A percentile compares a stretch with the other conserved stretches of the same genome.
Evolutionary conservation across 495 filamentous ascomycete genomes (phyloP).

Genomic region (Lasiosphaeriaceae sp.): DNA sequence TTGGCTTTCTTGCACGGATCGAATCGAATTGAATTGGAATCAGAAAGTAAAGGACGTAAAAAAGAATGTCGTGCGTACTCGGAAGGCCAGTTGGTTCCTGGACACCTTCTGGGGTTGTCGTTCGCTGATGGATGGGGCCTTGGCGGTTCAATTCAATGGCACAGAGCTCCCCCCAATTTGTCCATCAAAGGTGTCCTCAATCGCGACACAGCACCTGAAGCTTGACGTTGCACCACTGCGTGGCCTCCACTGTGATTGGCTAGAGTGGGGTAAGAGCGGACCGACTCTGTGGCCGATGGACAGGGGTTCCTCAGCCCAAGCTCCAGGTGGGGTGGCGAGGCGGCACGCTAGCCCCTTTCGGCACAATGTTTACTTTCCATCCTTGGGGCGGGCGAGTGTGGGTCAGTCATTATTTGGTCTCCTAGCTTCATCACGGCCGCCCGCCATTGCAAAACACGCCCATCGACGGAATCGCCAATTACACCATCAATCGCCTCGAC

Average conservation of each 20-base stretch:
- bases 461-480: not conserved
- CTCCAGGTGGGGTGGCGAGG: not conserved
- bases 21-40: not conserved
- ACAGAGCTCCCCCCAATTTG: conserved; percentile 10
- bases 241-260: not conserved
- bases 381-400: not conserved
- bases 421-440: conserved; percentile 6
- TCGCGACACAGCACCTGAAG: not conserved
- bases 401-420: not conserved
- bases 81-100: conserved; percentile 21
- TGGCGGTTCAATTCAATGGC: conserved; percentile 11
- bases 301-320: conserved; percentile 1
- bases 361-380: conserved; percentile 33
- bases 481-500: no score
- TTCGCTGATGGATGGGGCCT: conserved; percentile 5
- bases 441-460: not conserved
- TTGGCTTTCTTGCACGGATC: conserved; percentile 21
- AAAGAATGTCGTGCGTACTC: conserved; percentile 1
- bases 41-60: not conserved
- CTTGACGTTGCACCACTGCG: not conserved
- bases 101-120: conserved; percentile 7
- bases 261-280: not conserved
- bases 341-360: conserved; percentile 19
- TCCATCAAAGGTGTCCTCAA: conserved; percentile 23
- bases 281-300: conserved; percentile 1